Percentiles rank a stretch among this genome's conserved stretches.
Evolutionary conservation across 2,329 filamentous ascomycete genomes (phyloP).

Genomic region (Clarireedia hainanense): DNA sequence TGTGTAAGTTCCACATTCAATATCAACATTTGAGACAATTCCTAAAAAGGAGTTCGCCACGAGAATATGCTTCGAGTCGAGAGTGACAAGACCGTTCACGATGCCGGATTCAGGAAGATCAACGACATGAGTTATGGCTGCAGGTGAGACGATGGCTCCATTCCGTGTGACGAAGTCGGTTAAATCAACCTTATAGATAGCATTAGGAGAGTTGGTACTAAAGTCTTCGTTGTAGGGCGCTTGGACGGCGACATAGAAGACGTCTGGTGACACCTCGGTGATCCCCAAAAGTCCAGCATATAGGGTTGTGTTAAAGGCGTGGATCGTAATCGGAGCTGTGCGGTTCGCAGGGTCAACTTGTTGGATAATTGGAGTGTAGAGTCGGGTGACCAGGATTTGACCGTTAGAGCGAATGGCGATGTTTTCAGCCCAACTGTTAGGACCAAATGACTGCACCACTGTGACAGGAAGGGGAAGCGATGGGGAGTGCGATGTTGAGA

Average conservation of each 20-base stretch:
- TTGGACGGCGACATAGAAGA: conserved; percentile 22
- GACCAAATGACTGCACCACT: conserved; percentile 3
- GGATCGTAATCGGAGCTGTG: conserved; percentile 14
- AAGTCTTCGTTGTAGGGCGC: conserved; percentile 26
- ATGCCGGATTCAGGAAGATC: conserved; percentile 11
- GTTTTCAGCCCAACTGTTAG: conserved; percentile 28
- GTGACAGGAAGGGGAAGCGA: conserved; percentile 12
- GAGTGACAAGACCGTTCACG: conserved; percentile 22
- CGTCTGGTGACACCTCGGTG: conserved; percentile 24
- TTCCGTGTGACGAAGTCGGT: conserved; percentile 7
- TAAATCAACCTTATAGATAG: conserved; percentile 22
- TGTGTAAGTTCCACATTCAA: conserved; percentile 17
- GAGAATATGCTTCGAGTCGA: conserved; percentile 16
- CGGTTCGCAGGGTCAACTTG: conserved; percentile 26
- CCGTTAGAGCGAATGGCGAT: conserved; percentile 31
- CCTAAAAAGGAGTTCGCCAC: conserved; percentile 19
- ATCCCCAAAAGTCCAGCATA: conserved; percentile 16
- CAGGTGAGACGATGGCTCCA: background rate
- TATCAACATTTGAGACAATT: conserved; percentile 18
- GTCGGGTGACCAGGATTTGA: conserved; percentile 28
- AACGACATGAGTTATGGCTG: conserved; percentile 9
- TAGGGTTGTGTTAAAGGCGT: conserved; percentile 26
- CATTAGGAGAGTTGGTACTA: conserved; percentile 11
- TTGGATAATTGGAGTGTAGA: conserved; percentile 29
- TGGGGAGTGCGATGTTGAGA: background rate